Conservation (phyloP, 805 yeast species). For the Lachancea dasiensis region DNA sequence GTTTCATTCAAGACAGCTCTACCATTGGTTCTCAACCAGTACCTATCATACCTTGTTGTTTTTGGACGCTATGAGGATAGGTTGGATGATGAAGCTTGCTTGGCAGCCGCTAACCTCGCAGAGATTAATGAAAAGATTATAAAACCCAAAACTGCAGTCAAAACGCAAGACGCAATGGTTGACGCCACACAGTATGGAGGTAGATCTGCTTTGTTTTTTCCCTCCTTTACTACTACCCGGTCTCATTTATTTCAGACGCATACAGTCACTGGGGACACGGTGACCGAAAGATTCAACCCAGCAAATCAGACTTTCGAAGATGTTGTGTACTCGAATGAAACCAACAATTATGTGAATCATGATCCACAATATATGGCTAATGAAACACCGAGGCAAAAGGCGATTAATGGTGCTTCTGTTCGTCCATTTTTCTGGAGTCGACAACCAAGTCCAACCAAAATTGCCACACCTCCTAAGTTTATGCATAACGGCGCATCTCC, state of each 20-base stretch:
- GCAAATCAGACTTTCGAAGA: slow-evolving; percentile 24
- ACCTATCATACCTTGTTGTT: slow-evolving; percentile 36
- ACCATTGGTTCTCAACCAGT: slow-evolving; percentile 34
- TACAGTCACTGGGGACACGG: slow-evolving; percentile 34
- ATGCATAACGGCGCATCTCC: slow-evolving; percentile 2
- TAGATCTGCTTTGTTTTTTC: slow-evolving; percentile 26
- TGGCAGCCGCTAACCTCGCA: slow-evolving; percentile 52
- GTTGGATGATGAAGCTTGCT: slow-evolving; percentile 52
- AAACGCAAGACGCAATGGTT: slow-evolving; percentile 53
- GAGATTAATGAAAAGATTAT: slow-evolving; percentile 62
- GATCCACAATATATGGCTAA: background rate
- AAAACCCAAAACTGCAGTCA: slow-evolving; percentile 47
- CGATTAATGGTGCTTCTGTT: slow-evolving; percentile 8
- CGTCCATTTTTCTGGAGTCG: slow-evolving; percentile 9
- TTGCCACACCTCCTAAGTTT: slow-evolving; percentile 5
- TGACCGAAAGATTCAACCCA: slow-evolving; percentile 31
- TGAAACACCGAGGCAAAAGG: slow-evolving; percentile 4
- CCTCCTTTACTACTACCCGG: slow-evolving; percentile 27
- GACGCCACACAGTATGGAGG: slow-evolving; percentile 44
- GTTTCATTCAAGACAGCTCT: slow-evolving; percentile 36
- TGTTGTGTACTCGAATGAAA: slow-evolving; percentile 1
- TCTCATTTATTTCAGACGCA: slow-evolving; percentile 46
- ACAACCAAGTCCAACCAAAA: slow-evolving; percentile 9
- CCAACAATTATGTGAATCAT: slow-evolving; percentile 8
- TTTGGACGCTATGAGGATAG: slow-evolving; percentile 41